Evolutionary conservation across 192 early-diverging fungal genomes (phyloP), one percentile per base, ranked within the genome.

Genomic region (Linnemannia schmuckeri): DNA sequence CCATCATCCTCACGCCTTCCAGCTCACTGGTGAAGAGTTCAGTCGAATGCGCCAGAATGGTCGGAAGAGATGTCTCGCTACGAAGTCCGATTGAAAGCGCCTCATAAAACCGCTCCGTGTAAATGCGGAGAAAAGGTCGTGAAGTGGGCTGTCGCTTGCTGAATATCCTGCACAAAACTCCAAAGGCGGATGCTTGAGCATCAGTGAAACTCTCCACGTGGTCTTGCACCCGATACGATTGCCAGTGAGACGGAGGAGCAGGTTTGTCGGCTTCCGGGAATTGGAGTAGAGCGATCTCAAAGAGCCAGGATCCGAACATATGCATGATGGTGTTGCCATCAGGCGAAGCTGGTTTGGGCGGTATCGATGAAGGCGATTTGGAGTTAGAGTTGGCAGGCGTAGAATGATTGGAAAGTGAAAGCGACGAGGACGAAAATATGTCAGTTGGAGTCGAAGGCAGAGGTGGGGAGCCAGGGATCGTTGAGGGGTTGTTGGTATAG

Each of bases 291-390:
- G 90, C 90, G 0, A 94, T 94, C 44, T 95, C 94, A 91, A 97
- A 97, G 13, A 97, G 88, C 92, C 93, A 96, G 0, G 85, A 74
- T 3, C 95, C 96, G 93, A 97, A 96, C 94, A 97, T 96, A 75
- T 94, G 88, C 69, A 97, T 90, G 13, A 97, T 66, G 0, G 95
- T 96, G 75, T 96, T 97, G 24, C 95, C 95, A 86, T 96, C 90
- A 0, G 94, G 91, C 24, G 88, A 82, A 17, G 85, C 78, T 1
- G 82, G 79, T 55, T 80, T 87, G 30, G 61, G 54, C 3, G 79
- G 57, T 44, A 24, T 57, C 7, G 75, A 69, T 2, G 76, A 68
- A 2, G 75, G n/a, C 35, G 55, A 24, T 33, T 82, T 82, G 47
- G 70, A 15, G 37, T 57, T 69, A 42, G 47, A 46, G n/a, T 66